phyloP scores from a whole-genome alignment of 1,139 yeast genomes.

The Yamadazyma trypodendri region DNA sequence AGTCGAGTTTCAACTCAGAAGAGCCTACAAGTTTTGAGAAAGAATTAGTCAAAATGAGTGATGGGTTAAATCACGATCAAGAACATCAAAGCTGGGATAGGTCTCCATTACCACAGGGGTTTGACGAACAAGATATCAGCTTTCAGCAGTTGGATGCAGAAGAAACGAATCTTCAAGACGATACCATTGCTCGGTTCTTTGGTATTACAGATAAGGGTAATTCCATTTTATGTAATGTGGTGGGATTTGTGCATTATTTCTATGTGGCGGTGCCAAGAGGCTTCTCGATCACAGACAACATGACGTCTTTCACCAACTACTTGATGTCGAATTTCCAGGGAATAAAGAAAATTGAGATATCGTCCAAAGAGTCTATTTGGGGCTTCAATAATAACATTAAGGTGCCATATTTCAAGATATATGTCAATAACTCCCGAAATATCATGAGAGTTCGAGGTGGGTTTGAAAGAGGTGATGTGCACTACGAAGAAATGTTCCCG shows the following conservation, averaged over 20 bases:
- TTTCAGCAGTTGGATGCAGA: slow-evolving; percentile 97
- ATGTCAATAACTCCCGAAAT: slow-evolving; percentile 61
- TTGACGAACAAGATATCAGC: slow-evolving; percentile 56
- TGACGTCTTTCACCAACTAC: slow-evolving; percentile 47
- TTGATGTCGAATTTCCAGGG: slow-evolving; percentile 55
- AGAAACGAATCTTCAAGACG: slow-evolving; percentile 61
- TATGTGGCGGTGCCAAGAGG: slow-evolving; percentile 91
- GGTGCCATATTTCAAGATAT: slow-evolving; percentile 76
- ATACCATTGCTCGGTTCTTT: slow-evolving; percentile 74
- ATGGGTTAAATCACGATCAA: slow-evolving; percentile 25
- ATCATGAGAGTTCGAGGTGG: slow-evolving; percentile 69
- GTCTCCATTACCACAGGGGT: slow-evolving; percentile 49
- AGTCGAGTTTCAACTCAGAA: slow-evolving; percentile 15
- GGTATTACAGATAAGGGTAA: slow-evolving; percentile 89
- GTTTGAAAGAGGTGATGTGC: slow-evolving; percentile 83
- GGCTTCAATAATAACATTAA: slow-evolving; percentile 81
- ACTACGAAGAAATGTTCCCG: slow-evolving; percentile 60
- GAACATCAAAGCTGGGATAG: slow-evolving; percentile 64
- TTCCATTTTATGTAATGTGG: slow-evolving; percentile 85
- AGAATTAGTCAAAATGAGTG: slow-evolving; percentile 56
- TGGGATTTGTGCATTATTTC: slow-evolving; percentile 86
- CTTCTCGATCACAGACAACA: slow-evolving; percentile 55
- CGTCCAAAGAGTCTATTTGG: slow-evolving; percentile 84
- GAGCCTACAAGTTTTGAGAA: slow-evolving; percentile 66
- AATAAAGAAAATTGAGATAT: slow-evolving; percentile 61